These are phyloP conservation scores for Volvariella surrecta DNA, from an alignment of 1,284 basidiomycete genomes.

Conservation along the genomic window DNA sequence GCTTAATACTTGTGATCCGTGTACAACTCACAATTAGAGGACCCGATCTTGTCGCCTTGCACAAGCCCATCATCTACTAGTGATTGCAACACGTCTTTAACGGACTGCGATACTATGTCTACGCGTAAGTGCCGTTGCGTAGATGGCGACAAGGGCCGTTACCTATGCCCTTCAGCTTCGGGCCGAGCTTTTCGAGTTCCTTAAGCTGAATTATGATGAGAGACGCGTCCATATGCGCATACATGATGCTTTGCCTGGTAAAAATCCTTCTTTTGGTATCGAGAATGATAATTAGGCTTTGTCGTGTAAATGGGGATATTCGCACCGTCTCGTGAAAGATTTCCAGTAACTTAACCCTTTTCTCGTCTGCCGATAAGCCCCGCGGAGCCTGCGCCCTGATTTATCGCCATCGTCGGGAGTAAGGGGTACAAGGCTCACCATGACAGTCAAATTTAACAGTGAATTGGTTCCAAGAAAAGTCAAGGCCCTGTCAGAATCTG, in stretches of 20 bases:
- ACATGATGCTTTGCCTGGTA: constrained; percentile 45
- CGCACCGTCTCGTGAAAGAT: constrained; percentile 84
- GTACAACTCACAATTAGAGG: constrained; percentile 70
- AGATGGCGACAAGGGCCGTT: constrained; percentile 2
- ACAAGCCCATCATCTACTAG: constrained; percentile 81
- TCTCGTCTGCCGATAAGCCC: constrained; percentile 75
- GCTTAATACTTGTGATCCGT: constrained; percentile 10
- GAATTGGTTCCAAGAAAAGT: neutral
- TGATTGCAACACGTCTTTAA: constrained; percentile 83
- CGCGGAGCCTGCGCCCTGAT: constrained; percentile 48
- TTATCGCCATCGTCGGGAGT: no score
- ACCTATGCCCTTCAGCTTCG: constrained; percentile 87
- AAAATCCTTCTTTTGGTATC: constrained; percentile 64
- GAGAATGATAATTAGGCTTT: neutral
- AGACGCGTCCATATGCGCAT: neutral
- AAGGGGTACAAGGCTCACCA: neutral
- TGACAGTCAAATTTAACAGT: neutral
- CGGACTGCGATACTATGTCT: constrained; percentile 67
- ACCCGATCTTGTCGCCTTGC: constrained; percentile 82
- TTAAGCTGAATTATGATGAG: constrained; percentile 48
- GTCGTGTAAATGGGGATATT: neutral
- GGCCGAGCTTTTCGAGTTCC: constrained; percentile 79
- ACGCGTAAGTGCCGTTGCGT: neutral
- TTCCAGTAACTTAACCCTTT: constrained; percentile 72
- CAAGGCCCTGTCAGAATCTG: neutral